Evolutionary conservation across 176 grass and related monocot genomes (phyloP), one percentile per base, ranked within the genome.

Genomic region (Tillandsia fasciculata): DNA sequence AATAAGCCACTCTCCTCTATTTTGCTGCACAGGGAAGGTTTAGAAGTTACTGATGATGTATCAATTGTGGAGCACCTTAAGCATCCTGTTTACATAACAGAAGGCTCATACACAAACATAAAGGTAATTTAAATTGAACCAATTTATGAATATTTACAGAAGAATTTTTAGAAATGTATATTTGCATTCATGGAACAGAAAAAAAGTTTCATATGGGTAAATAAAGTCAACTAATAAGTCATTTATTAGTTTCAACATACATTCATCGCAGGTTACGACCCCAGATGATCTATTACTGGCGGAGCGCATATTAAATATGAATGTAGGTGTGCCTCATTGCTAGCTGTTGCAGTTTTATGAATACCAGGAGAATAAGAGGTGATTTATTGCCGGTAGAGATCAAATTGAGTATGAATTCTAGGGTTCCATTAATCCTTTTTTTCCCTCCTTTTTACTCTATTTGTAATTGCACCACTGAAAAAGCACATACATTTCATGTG

Each of bases 61-160:
- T 99, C 95, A 26, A 94, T 99, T 48, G 95, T 99, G 77, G 90
- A 99, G 78, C 86, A 78, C 76, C 73, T 99, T 23, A 90, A 99
- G 28, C 90, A 94, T 52, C 84, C 87, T 71, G 95, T 99, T 71
- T 93, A 77, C 79, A 86, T 99, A 33, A 99, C 95, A 0, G 90
- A 93, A 65, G 90, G 95, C 22, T 94, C 87, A 84, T 99, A 99
- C 65, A 99, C 89, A 73, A 99, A 99, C 69, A 90, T 99, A 51
- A 94, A 99, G 90, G 95, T 93, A 76, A n/a, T 78, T 14, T 33
- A 48, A 57, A 67, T 70, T 15, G n/a, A 48, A 67, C 48, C 52
- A 15, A 24, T 67, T 67, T 26, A 33, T 67, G 53, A 52, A 9
- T 11, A 57, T 57, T 3, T 14, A 47, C 12, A 71, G 2, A 42